Conservation (phyloP, 768 basidiomycete species). For the Mycena olivaceomarginata region DNA sequence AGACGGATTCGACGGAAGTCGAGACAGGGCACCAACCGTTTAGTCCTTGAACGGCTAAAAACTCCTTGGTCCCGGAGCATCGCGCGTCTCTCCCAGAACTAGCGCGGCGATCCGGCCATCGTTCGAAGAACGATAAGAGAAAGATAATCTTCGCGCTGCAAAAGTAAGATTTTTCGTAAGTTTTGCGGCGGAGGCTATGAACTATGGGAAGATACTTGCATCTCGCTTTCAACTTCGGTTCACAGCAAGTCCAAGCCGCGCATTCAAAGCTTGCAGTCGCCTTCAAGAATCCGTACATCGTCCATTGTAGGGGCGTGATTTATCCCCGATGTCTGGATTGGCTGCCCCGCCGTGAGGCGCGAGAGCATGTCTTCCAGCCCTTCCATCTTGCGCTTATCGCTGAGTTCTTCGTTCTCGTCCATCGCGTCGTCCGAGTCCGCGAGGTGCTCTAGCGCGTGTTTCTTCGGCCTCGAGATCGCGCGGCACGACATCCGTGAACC, state of each 20-base stretch:
- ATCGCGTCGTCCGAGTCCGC: conserved; percentile 60
- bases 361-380: conserved; percentile 74
- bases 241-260: conserved; percentile 55
- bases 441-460: conserved; percentile 83
- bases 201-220: background rate
- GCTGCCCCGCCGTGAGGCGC: conserved; percentile 56
- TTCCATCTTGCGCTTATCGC: conserved; percentile 71
- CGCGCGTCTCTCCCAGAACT: too few relatives aligned
- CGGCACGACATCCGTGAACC: conserved; percentile 84
- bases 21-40: background rate
- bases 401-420: conserved; percentile 64
- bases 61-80: background rate
- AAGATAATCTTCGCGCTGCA: background rate
- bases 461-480: conserved; percentile 86
- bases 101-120: background rate
- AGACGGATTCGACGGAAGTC: too few relatives aligned
- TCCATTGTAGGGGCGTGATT: conserved; percentile 58
- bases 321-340: conserved; percentile 33
- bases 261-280: conserved; percentile 56
- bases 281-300: conserved; percentile 63
- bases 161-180: too few relatives aligned
- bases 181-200: too few relatives aligned
- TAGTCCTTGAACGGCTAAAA: background rate
- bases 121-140: background rate
- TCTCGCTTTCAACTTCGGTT: conserved; percentile 46